Evolutionary conservation across 306 rosid species (phyloP), one percentile per base, ranked within the genome.

Genomic region (Luffa aegyptiaca): DNA sequence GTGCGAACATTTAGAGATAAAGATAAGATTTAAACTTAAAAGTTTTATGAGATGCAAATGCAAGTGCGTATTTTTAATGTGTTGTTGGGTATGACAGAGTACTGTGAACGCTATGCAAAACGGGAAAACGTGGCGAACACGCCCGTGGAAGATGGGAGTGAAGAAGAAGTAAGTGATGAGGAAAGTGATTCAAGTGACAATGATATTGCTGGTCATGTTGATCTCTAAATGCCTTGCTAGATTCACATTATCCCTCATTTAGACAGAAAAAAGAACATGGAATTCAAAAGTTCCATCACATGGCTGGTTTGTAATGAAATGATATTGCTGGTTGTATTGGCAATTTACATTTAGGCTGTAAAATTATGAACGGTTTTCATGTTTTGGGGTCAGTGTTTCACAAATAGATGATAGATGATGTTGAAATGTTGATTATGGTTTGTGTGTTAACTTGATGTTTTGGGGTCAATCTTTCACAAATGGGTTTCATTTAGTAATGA

Each of bases 101-200:
- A 94, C 79, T 94, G 97, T 61, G 98, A 94, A 86, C 85, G 88
- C 59, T 94, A 94, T 79, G 98, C 98, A 5, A 94, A 88, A 85
- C 88, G 84, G 90, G 98, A 92, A 84, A 86, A 87, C 79, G 86
- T 91, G 46, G 55, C 78, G 42, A 94, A 89, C 78, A 59, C 93
- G 21, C 76, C 83, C 10, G 86, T 86, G 2, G 98, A 90, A 59
- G 97, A 88, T 59, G 97, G 88, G 59, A 69, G 97, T 87, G 76
- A 96, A 90, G 14, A 90, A 48, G 93, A 89, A 80, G 90, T 89
- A 66, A 90, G 90, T 72, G 98, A 94, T n/a, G 97, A 86, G 51
- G 93, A 83, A 77, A 87, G 92, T 56, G 90, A 63, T 82, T 91
- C 89, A 26, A 91, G 95, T 80, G 98, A 94, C 37, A 94, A 92